Evolutionary conservation across 371 early-diverging fungal genomes (phyloP).

Genomic region (Rhizopus arrhizus): DNA sequence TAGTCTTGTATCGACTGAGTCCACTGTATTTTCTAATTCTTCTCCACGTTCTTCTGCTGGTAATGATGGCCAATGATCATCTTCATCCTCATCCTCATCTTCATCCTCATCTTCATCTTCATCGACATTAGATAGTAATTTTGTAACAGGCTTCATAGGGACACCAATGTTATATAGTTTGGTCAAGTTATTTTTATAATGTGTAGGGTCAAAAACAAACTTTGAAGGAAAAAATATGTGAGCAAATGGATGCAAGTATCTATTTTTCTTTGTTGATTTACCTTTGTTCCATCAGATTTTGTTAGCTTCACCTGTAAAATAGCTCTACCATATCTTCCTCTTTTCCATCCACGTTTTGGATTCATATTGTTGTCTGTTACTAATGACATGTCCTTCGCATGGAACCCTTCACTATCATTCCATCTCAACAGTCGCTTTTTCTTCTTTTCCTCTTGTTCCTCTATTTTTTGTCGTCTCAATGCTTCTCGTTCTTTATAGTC

Average conservation of each 20-base stretch:
- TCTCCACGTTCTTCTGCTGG: conserved; percentile 1
- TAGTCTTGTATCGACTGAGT: neutral
- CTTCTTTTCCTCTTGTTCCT: conserved; percentile 34
- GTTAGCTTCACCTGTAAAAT: conserved; percentile 71
- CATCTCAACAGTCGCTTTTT: conserved; percentile 32
- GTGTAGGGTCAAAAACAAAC: conserved; percentile 73
- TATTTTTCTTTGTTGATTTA: conserved; percentile 10
- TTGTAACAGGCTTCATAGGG: conserved; percentile 43
- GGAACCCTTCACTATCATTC: conserved; percentile 40
- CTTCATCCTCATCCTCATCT: conserved; percentile 12
- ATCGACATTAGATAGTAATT: conserved; percentile 35
- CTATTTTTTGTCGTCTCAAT: conserved; percentile 29
- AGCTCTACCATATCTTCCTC: conserved; percentile 77
- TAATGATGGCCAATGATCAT: neutral
- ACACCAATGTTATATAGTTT: conserved; percentile 61
- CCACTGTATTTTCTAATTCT: neutral
- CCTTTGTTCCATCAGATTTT: conserved; percentile 53
- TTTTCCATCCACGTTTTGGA: conserved; percentile 70
- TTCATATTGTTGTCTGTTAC: conserved; percentile 74
- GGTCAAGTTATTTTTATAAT: conserved; percentile 71
- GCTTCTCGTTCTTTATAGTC: conserved; percentile 62
- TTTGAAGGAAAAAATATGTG: conserved; percentile 11
- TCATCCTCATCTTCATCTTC: conserved; percentile 8
- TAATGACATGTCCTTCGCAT: conserved; percentile 69
- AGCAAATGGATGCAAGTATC: neutral